A percentile compares a stretch with the other conserved stretches of the same genome.
These are phyloP conservation scores for Coelastrella sp. DNA, from an alignment of 139 green algal genomes.

Conservation along the genomic window DNA sequence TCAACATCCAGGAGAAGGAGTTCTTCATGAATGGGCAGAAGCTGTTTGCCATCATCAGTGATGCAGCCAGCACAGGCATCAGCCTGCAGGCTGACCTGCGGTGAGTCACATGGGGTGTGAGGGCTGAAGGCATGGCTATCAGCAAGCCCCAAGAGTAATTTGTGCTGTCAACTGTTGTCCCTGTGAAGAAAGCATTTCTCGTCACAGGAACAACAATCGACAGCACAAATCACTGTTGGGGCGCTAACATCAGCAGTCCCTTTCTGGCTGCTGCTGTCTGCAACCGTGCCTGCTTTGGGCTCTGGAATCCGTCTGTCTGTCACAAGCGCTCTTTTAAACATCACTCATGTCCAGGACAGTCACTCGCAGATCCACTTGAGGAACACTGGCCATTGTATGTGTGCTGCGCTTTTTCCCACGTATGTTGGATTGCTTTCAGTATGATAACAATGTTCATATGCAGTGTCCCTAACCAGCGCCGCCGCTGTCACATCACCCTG, in stretches of 20 bases:
- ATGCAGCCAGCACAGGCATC: constrained; percentile 90
- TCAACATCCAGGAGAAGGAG: constrained; percentile 69
- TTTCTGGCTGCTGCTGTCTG: no score
- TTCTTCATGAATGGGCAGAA: constrained; percentile 90
- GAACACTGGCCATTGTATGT: no score
- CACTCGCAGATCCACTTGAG: no score
- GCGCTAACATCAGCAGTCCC: no score
- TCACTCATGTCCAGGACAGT: no score
- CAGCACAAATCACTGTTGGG: no score
- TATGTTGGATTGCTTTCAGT: not conserved
- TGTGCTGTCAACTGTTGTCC: not conserved
- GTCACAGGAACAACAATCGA: no score
- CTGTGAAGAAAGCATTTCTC: no score
- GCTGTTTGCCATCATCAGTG: constrained; percentile 93
- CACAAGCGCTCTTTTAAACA: no score
- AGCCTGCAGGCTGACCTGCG: constrained; percentile 76
- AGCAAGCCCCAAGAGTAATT: not conserved
- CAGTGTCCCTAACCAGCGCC: constrained; percentile 47
- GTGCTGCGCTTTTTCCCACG: not conserved
- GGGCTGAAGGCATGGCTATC: not conserved
- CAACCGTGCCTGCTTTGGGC: no score
- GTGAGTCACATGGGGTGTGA: not conserved
- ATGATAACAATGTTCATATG: not conserved
- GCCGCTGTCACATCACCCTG: constrained; percentile 52
- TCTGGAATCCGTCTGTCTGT: no score